Percentiles rank a stretch among this genome's conserved stretches.
Conservation (phyloP, 345 rosid species). For the Fremontodendron californicum region DNA sequence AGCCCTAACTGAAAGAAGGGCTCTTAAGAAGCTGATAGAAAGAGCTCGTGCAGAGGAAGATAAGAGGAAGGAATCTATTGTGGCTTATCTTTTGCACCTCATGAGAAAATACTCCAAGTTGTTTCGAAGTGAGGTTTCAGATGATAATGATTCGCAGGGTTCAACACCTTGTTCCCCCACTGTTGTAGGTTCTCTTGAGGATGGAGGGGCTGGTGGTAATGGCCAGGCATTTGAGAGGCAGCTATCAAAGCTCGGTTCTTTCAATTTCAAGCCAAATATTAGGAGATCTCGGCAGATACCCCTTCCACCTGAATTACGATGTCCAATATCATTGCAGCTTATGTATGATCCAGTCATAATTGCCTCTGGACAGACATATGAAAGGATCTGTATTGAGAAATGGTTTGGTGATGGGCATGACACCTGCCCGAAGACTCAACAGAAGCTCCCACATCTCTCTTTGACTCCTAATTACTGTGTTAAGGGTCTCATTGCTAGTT, state of each 20-base stretch:
- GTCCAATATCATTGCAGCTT: slow-evolving; percentile 94
- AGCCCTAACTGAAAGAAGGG: slow-evolving; percentile 91
- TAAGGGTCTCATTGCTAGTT: slow-evolving; percentile 88
- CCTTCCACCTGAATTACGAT: slow-evolving; percentile 87
- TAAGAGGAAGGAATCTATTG: slow-evolving; percentile 93
- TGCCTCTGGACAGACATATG: slow-evolving; percentile 98
- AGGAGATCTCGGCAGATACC: slow-evolving; percentile 68
- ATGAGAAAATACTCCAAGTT: slow-evolving; percentile 95
- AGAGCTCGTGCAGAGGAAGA: slow-evolving; percentile 95
- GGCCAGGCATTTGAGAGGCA: slow-evolving; percentile 76
- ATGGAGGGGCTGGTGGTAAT: slow-evolving; percentile 33
- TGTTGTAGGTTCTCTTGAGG: slow-evolving; percentile 49
- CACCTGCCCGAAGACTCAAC: slow-evolving; percentile 94
- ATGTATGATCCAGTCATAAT: slow-evolving; percentile 97
- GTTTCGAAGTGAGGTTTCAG: slow-evolving; percentile 75
- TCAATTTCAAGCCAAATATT: slow-evolving; percentile 55
- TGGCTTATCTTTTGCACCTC: slow-evolving; percentile 87
- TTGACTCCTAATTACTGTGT: slow-evolving; percentile 98
- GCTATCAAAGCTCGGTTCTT: slow-evolving; percentile 76
- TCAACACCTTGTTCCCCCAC: slow-evolving; percentile 95
- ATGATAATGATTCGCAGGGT: slow-evolving; percentile 90
- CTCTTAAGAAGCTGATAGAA: slow-evolving; percentile 87
- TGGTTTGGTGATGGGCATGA: slow-evolving; percentile 93
- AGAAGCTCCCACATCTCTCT: slow-evolving; percentile 70
- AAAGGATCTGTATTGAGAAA: slow-evolving; percentile 91